Conservation (phyloP, 345 rosid genomes). For the Populus alba region DNA sequence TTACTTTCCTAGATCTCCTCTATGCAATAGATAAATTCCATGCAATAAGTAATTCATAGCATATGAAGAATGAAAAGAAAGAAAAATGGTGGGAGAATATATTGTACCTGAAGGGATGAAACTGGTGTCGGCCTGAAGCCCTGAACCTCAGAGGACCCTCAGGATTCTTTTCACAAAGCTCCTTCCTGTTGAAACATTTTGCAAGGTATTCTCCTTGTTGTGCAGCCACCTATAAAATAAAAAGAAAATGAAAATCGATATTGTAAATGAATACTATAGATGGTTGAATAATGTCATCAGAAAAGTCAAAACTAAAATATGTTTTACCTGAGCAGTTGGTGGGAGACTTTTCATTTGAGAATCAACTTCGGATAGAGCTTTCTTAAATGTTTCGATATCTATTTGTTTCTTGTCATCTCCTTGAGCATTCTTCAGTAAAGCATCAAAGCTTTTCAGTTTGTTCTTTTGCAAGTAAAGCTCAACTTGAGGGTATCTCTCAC, state of each 20-base stretch:
- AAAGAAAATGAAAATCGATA: neutral
- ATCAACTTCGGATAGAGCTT: conserved; percentile 68
- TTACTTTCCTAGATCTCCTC: no score
- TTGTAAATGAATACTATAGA: neutral
- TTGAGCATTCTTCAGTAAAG: conserved; percentile 42
- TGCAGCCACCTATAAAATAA: conserved; percentile 47
- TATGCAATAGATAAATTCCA: no score
- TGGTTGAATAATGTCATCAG: neutral
- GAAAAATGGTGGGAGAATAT: neutral
- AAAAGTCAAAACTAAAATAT: neutral
- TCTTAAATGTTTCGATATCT: conserved; percentile 53
- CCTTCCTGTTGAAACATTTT: conserved; percentile 68
- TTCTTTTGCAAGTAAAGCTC: conserved; percentile 62
- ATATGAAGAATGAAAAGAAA: no score
- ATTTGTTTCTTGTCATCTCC: conserved; percentile 37
- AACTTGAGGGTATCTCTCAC: conserved; percentile 78
- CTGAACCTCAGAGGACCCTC: conserved; percentile 80
- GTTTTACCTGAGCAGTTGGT: conserved; percentile 74
- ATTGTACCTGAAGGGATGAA: conserved; percentile 64
- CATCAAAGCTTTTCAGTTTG: conserved; percentile 41
- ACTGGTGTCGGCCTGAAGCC: conserved; percentile 63
- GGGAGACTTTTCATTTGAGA: conserved; percentile 79
- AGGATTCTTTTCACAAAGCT: conserved; percentile 55
- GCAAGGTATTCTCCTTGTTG: conserved; percentile 84
- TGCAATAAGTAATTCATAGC: neutral